Base-by-base conservation (phyloP, 805 yeast species). In the Myxozyma neglecta region DNA sequence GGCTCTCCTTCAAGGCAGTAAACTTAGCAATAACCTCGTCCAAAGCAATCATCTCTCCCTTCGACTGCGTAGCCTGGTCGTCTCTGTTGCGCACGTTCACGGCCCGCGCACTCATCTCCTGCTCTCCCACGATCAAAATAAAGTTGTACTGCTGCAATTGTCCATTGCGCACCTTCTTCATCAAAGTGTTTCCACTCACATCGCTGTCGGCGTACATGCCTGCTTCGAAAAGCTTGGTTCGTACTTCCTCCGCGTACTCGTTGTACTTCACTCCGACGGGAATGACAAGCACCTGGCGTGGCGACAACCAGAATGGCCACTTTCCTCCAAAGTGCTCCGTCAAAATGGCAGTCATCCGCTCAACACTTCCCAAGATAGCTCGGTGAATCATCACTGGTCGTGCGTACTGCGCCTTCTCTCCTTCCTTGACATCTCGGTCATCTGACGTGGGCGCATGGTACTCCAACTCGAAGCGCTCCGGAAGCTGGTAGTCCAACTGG, bases 291-390 rank as follows among this genome's bases (percentile, higher is more conserved):
- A 93, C 84, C 80, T 94, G 99, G 81, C 99, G 88, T 73, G 99
- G 99, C n/a, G 98, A 92, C 74, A 94, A 83, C 99, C 99, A 94
- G 83, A 94, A 90, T 73, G 99, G 99, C 99, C 99, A 94, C 76
- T 91, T 94, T 73, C 99, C 99, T 74, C 92, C 97, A 79, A 82
- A 94, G 80, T 94, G 99, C 79, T 94, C 99, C 62, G 96, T 92
- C 77, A 94, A 85, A 71, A 94, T 93, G 66, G 97, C 99, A 66
- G 97, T 89, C 98, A 94, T 92, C 83, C 99, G 89, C 83, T 94
- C 99, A 64, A 94, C 96, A 50, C 97, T 90, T 70, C 99, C 99
- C 74, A 93, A 84, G 69, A 94, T 90, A 69, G 99, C 99, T 80
- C 99, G 89, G 81, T 94, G 99, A 73, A 94, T 93, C 98, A 94